These are phyloP conservation scores for Lecanicillium sp. DNA, from an alignment of 2,329 filamentous ascomycete species.

Conservation along the genomic window DNA sequence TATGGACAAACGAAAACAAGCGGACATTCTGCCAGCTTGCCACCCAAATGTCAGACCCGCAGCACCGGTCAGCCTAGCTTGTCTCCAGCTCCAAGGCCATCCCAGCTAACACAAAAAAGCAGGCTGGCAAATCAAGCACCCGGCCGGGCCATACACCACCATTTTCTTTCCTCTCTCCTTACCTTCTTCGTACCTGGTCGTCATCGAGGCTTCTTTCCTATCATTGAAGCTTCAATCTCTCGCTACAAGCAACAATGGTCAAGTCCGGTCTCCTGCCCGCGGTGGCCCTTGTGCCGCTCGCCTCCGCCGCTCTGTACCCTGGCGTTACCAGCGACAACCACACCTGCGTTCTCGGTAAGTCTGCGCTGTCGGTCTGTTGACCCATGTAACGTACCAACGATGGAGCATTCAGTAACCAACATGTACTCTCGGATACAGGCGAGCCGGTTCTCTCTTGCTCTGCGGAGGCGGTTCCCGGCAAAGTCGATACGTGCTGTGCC, in stretches of 20 bases:
- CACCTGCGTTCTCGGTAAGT: slow-evolving; percentile 45
- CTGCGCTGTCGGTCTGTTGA: too few relatives aligned
- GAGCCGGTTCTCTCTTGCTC: slow-evolving; percentile 43
- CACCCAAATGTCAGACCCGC: slow-evolving; percentile 8
- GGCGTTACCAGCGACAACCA: slow-evolving; percentile 48
- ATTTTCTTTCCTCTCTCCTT: background rate
- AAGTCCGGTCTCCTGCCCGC: slow-evolving; percentile 19
- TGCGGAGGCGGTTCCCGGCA: slow-evolving; percentile 32
- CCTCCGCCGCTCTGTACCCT: slow-evolving; percentile 33
- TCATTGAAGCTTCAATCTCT: background rate
- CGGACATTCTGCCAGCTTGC: too few relatives aligned
- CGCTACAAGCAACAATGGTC: slow-evolving; percentile 21
- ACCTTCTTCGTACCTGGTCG: background rate
- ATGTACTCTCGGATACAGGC: too few relatives aligned
- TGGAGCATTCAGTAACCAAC: background rate
- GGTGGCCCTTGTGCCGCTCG: slow-evolving; percentile 25
- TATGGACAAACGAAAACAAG: too few relatives aligned
- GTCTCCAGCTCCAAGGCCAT: background rate
- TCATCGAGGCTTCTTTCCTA: background rate
- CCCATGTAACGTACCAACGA: background rate
- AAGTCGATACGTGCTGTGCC: slow-evolving; percentile 56
- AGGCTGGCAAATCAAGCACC: slow-evolving; percentile 5
- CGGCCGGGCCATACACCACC: background rate
- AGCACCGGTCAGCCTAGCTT: slow-evolving; percentile 1
- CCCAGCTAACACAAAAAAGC: slow-evolving; percentile 12